phyloP scores from a whole-genome alignment of 1,284 basidiomycete genomes.

The Rhizoctonia solani region DNA sequence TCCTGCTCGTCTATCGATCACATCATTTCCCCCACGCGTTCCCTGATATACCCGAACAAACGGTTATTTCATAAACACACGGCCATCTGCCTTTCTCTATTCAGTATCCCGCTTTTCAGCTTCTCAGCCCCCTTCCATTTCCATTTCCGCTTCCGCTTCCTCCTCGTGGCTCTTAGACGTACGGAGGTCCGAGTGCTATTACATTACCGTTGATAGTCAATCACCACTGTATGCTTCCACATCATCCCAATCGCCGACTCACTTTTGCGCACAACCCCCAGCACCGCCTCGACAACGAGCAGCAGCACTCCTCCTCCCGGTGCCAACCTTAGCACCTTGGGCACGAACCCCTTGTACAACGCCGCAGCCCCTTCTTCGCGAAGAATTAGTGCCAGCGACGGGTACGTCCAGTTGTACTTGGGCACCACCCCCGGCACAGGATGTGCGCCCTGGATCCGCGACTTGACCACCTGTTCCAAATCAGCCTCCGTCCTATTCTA shows the following conservation, averaged over 20 bases:
- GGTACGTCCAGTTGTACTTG: conserved; percentile 95
- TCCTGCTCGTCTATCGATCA: background rate
- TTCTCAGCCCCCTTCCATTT: background rate
- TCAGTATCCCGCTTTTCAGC: too few species aligned
- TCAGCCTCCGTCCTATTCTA: too few species aligned
- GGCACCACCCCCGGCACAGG: conserved; percentile 66
- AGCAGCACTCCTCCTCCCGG: conserved; percentile 95
- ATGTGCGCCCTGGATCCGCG: conserved; percentile 83
- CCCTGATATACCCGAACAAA: too few species aligned
- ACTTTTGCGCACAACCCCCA: conserved; percentile 51
- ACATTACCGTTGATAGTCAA: background rate
- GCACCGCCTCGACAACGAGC: conserved; percentile 85
- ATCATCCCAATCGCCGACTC: too few species aligned
- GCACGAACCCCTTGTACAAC: conserved; percentile 93
- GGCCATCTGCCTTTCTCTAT: too few species aligned
- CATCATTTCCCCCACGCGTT: too few species aligned
- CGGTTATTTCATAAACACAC: too few species aligned
- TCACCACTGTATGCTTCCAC: too few species aligned
- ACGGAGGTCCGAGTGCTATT: conserved; percentile 24
- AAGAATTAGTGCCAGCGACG: conserved; percentile 74
- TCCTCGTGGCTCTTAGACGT: conserved; percentile 13
- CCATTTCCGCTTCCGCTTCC: background rate
- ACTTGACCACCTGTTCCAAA: conserved; percentile 82
- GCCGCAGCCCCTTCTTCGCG: conserved; percentile 89
- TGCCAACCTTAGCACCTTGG: conserved; percentile 83